Evolutionary conservation across 2,329 filamentous ascomycete genomes (phyloP), one percentile per base, ranked within the genome.

Genomic region (Cladosporium sp.): DNA sequence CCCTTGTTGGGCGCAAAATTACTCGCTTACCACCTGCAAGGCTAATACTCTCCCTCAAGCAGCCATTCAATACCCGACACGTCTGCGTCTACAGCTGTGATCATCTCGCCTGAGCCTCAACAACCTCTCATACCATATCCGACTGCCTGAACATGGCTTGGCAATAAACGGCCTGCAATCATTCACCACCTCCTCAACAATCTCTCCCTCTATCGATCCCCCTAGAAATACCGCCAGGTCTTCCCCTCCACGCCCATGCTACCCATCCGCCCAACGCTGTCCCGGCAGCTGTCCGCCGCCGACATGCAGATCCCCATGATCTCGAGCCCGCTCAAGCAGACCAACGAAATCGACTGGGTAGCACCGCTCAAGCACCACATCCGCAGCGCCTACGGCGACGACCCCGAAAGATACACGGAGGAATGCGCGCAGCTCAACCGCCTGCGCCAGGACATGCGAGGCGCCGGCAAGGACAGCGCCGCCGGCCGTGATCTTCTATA

Each of bases 311-410:
- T 89, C 60, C 91, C 91, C 56, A 97, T 97, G 92, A 85, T 97
- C 63, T 95, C 90, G 63, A 85, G 86, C 79, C 92, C 92, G 68
- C 80, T 96, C 64, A 97, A 85, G 73, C 81, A 84, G 70, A 99
- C 93, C 58, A 96, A 91, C 78, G 93, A 99, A 77, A 95, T 99
- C 68, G 93, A 99, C 80, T 99, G 93, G 93, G 80, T 97, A 58
- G 79, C 80, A 42, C 93, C 93, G 42, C 79, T 99, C 60, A 97
- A 97, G 76, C 77, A 80, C 58, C 96, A 97, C 75, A 99, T 99
- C 64, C 83, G 90, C 59, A 81, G 90, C 61, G 95, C 87, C 19
- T 96, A 99, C 69, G 91, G 91, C 68, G 93, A 99, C 71, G 92
- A 97, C 68, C 92, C 93, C 22, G 93, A 99, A 70, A 84, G 89